Evolutionary conservation across 495 filamentous ascomycete genomes (phyloP).

Genomic region (Copromyces sp.): DNA sequence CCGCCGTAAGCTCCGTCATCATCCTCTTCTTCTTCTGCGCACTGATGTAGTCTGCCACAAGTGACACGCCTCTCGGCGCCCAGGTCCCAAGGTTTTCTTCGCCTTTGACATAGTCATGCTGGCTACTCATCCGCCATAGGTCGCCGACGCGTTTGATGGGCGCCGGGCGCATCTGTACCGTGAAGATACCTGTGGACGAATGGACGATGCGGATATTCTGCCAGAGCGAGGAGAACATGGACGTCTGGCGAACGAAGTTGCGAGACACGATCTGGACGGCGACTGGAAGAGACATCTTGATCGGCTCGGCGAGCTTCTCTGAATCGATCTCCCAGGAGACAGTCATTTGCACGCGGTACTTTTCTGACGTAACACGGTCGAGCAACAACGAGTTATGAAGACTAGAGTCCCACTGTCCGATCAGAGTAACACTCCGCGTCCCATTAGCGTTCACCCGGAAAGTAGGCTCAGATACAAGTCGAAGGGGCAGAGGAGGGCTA

Average conservation of each 20-base stretch:
- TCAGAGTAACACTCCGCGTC: conserved; percentile 74
- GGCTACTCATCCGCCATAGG: conserved; percentile 93
- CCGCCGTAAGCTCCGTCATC: conserved; percentile 68
- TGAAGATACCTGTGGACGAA: conserved; percentile 76
- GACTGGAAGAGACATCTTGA: conserved; percentile 72
- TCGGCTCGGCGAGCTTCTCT: conserved; percentile 65
- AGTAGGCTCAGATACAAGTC: conserved; percentile 61
- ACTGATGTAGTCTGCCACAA: conserved; percentile 72
- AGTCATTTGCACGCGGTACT: conserved; percentile 81
- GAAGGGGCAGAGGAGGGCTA: conserved; percentile 63
- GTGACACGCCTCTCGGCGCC: conserved; percentile 79
- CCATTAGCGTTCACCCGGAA: conserved; percentile 80
- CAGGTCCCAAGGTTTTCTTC: conserved; percentile 77
- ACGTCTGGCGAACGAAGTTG: conserved; percentile 71
- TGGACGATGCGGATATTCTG: conserved; percentile 77
- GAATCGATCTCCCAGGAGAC: conserved; percentile 75
- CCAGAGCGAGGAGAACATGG: conserved; percentile 80
- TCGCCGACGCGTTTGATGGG: conserved; percentile 86
- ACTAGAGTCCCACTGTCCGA: conserved; percentile 94
- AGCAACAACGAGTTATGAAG: conserved; percentile 82
- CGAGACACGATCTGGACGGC: conserved; percentile 76
- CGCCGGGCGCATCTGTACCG: conserved; percentile 70
- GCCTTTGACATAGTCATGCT: conserved; percentile 87
- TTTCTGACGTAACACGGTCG: conserved; percentile 80
- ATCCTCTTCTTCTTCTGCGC: conserved; percentile 59